Evolutionary conservation across 1,284 basidiomycete genomes (phyloP).

Genomic region (Sanghuangporus weigelae): DNA sequence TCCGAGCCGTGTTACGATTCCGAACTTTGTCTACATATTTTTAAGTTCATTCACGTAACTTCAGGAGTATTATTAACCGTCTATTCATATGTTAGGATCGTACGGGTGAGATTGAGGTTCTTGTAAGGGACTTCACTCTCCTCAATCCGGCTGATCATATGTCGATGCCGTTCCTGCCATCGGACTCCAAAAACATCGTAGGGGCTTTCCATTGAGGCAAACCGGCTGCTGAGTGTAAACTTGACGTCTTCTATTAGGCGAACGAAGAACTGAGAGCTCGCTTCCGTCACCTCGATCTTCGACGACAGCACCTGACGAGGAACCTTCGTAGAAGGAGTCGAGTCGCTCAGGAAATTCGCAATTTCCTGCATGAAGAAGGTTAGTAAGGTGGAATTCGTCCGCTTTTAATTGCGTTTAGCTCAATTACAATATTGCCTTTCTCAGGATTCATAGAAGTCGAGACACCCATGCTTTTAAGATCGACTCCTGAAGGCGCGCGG

Average conservation of each 20-base stretch:
- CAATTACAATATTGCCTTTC: conserved; percentile 1
- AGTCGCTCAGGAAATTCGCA: conserved; percentile 75
- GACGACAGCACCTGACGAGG: conserved; percentile 61
- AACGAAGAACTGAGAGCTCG: conserved; percentile 83
- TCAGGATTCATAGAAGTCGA: conserved; percentile 88
- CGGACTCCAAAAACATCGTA: conserved; percentile 68
- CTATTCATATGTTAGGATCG: conserved; percentile 35
- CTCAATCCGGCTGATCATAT: conserved; percentile 69
- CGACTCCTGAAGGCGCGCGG: conserved; percentile 90
- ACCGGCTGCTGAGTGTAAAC: not conserved
- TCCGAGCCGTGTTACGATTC: not conserved
- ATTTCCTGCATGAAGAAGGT: conserved; percentile 73
- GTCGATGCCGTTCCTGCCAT: conserved; percentile 77
- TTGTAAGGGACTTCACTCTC: conserved; percentile 63
- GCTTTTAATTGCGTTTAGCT: not conserved
- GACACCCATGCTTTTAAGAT: conserved; percentile 89
- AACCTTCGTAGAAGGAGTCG: conserved; percentile 79
- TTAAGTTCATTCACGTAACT: not conserved
- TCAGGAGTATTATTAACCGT: not conserved
- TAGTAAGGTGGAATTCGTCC: conserved; percentile 18
- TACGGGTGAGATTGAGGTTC: conserved; percentile 77
- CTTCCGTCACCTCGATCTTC: conserved; percentile 86
- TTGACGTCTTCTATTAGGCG: conserved; percentile 40
- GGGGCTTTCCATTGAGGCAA: conserved; percentile 26
- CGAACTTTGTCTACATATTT: not conserved